These are phyloP conservation scores for Albatrellus sp. DNA, from an alignment of 1,284 basidiomycete genomes.

Conservation along the genomic window DNA sequence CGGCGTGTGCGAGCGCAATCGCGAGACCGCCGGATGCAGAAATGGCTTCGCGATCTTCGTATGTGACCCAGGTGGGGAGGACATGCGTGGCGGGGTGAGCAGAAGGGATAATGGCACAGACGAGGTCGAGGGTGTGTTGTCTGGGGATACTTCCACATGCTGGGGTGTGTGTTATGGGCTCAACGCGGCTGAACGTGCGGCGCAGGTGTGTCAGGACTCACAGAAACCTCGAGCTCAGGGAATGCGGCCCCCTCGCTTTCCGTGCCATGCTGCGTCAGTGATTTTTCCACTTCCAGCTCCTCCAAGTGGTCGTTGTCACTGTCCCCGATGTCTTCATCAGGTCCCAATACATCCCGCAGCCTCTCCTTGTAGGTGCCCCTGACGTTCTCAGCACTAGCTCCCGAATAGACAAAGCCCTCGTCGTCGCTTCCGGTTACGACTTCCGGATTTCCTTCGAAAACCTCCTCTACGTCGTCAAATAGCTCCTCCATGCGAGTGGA, in stretches of 20 bases:
- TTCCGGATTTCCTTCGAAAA: slow-evolving; percentile 15
- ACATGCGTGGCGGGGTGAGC: slow-evolving; percentile 23
- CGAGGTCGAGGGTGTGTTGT: slow-evolving; percentile 31
- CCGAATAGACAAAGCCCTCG: slow-evolving; percentile 63
- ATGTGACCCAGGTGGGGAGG: slow-evolving; percentile 19
- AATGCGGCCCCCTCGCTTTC: slow-evolving; percentile 21
- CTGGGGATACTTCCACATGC: slow-evolving; percentile 27
- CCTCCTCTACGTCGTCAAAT: slow-evolving; percentile 39
- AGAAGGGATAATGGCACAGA: slow-evolving; percentile 23
- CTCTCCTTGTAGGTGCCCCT: slow-evolving; percentile 41
- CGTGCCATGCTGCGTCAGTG: slow-evolving; percentile 26
- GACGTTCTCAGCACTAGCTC: slow-evolving; percentile 41
- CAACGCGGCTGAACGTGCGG: neutral
- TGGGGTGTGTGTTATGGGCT: slow-evolving; percentile 11
- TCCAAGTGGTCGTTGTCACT: slow-evolving; percentile 34
- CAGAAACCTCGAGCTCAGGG: slow-evolving; percentile 23
- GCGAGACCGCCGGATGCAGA: slow-evolving; percentile 70
- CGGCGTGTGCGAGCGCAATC: slow-evolving; percentile 62
- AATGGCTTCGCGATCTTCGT: slow-evolving; percentile 35
- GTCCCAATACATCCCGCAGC: slow-evolving; percentile 61
- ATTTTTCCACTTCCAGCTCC: slow-evolving; percentile 30
- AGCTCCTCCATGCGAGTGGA: slow-evolving; percentile 64
- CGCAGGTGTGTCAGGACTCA: slow-evolving; percentile 20
- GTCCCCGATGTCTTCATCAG: slow-evolving; percentile 32
- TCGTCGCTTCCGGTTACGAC: slow-evolving; percentile 25